Evolutionary conservation across 768 basidiomycete species (phyloP).

Genomic region (Melanogaster broomeanus): DNA sequence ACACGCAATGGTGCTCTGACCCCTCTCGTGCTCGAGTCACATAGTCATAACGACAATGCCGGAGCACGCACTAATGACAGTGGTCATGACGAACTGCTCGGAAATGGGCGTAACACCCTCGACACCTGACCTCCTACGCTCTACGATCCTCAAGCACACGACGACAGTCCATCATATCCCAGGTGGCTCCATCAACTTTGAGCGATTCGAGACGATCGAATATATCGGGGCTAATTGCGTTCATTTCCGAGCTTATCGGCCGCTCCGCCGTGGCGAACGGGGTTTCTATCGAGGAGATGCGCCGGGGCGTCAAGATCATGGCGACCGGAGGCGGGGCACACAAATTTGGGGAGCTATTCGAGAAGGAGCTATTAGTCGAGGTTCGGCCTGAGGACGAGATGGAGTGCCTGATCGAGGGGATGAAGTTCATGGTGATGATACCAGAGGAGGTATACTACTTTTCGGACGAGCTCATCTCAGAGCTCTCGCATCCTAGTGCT

Average conservation of each 20-base stretch:
- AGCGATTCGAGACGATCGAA: slow-evolving; percentile 94
- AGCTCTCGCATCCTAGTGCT: slow-evolving; percentile 41
- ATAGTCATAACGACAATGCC: slow-evolving; percentile 31
- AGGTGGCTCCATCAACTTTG: slow-evolving; percentile 96
- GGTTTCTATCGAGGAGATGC: slow-evolving; percentile 90
- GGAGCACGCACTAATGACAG: slow-evolving; percentile 14
- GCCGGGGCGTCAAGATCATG: slow-evolving; percentile 91
- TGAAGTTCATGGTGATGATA: slow-evolving; percentile 94
- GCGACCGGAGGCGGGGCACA: slow-evolving; percentile 98
- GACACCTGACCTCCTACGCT: slow-evolving; percentile 52
- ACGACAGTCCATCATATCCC: slow-evolving; percentile 72
- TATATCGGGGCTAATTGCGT: slow-evolving; percentile 80
- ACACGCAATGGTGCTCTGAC: slow-evolving; percentile 75
- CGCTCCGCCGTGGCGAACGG: slow-evolving; percentile 84
- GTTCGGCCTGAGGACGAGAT: slow-evolving; percentile 95
- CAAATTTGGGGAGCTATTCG: slow-evolving; percentile 86
- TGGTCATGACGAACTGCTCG: slow-evolving; percentile 26
- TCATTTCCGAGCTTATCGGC: slow-evolving; percentile 84
- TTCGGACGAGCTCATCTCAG: slow-evolving; percentile 93
- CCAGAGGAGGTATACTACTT: slow-evolving; percentile 99
- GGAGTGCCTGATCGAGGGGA: slow-evolving; percentile 96
- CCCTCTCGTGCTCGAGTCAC: slow-evolving; percentile 69
- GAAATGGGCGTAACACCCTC: slow-evolving; percentile 22
- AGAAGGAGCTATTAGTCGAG: slow-evolving; percentile 73
- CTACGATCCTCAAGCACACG: slow-evolving; percentile 67